Base-by-base conservation (phyloP, 768 basidiomycete genomes). In the Tulasnella sp. region DNA sequence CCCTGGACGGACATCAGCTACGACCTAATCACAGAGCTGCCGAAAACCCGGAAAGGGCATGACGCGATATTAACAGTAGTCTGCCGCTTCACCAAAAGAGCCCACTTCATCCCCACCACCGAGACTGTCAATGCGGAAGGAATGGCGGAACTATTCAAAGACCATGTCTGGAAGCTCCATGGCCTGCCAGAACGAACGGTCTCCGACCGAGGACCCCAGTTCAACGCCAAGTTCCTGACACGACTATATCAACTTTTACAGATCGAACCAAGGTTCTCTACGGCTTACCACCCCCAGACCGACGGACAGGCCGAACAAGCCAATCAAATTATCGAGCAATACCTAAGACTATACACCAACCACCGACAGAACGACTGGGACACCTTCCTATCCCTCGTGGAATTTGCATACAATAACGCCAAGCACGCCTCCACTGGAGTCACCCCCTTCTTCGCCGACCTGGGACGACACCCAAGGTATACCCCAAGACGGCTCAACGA, bases 301-400 rank as follows among this genome's bases (percentile, higher is more conserved):
- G 84, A 88, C 74, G 84, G 84, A 73, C 83, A 82, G 37, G 85
- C 85, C 0, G 85, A 86, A 80, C 79, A 83, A 20, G 81, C 81
- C 23, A 78, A 79, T 51, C 82, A 86, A 79, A 83, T 82, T 2
- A 81, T 87, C 13, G 85, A 86, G 71, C 80, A 82, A 0, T 86
- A 86, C 75, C 82, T 88, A 10, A 82, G 83, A 11, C 79, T 82
- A 32, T 86, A 84, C 71, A 80, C 77, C 72, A 84, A 81, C 0
- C 85, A 85, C 48, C 83, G 86, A 39, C 88, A 87, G 77, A 85
- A 87, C 74, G 82, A 87, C 77, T 87, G 86, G 87, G 83, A 83
- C 4, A 83, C 85, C 20, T 84, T 83, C 46, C 82, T 88, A 0
- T 82, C 85, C 0, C 80, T 87, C 15, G 85, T 84, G 5, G 85